phyloP scores from a whole-genome alignment of 345 rosid species.

The Punica granatum region DNA sequence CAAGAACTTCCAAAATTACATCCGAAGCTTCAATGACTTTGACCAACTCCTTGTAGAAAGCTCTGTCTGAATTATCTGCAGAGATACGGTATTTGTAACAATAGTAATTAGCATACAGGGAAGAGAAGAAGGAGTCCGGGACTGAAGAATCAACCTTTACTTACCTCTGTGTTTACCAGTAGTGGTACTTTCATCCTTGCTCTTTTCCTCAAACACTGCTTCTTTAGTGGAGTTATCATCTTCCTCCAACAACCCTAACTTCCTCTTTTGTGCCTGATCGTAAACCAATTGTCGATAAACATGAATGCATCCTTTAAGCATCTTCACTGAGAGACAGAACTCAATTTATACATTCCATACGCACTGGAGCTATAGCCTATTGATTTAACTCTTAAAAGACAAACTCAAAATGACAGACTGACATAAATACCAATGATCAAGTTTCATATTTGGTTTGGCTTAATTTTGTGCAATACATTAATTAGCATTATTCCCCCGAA shows the following conservation, averaged over 20 bases:
- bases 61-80: conserved; percentile 77
- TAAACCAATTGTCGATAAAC: neutral
- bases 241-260: conserved; percentile 58
- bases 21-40: conserved; percentile 88
- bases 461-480: no score
- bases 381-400: no score
- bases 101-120: neutral
- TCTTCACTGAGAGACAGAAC: no score
- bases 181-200: conserved; percentile 13
- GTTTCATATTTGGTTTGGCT: no score
- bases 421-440: no score
- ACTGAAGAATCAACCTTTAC: conserved; percentile 7
- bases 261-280: conserved; percentile 62
- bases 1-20: conserved; percentile 92
- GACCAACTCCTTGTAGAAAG: conserved; percentile 91
- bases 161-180: conserved; percentile 50
- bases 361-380: no score
- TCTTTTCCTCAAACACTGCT: conserved; percentile 21
- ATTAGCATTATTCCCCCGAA: no score
- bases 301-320: no score
- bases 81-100: conserved; percentile 9
- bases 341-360: no score
- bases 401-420: no score
- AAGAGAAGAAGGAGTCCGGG: neutral
- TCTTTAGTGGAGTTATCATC: conserved; percentile 24